Evolutionary conservation across 2,329 filamentous ascomycete genomes (phyloP).

Genomic region (Fusarium caatingaense): DNA sequence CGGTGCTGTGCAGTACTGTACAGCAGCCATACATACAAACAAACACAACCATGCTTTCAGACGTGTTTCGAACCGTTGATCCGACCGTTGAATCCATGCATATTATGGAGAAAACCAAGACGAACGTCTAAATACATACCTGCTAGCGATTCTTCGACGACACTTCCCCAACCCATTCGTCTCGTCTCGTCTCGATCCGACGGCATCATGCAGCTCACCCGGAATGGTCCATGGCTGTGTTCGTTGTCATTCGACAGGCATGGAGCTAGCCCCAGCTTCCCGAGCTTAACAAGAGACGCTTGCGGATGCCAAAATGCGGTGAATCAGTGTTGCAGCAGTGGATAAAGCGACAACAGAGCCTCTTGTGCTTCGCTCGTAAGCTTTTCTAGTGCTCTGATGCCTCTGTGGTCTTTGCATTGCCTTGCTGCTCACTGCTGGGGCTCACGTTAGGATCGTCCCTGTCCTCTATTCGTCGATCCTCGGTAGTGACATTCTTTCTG

Average conservation of each 20-base stretch:
- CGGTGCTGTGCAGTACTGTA: not conserved
- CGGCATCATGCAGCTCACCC: slow-evolving; percentile 42
- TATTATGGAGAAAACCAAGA: not conserved
- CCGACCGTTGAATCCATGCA: not conserved
- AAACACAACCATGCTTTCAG: not conserved
- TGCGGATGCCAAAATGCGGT: slow-evolving; percentile 48
- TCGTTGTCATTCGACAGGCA: slow-evolving; percentile 35
- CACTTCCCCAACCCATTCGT: slow-evolving; percentile 34
- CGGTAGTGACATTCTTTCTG: slow-evolving; percentile 34
- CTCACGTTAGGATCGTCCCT: slow-evolving; percentile 23
- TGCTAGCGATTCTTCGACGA: slow-evolving; percentile 5
- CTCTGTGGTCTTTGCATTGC: slow-evolving; percentile 19
- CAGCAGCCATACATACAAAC: not conserved
- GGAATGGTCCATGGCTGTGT: slow-evolving; percentile 37
- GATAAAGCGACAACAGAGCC: slow-evolving; percentile 30
- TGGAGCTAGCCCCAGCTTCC: slow-evolving; percentile 34
- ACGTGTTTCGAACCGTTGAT: not conserved
- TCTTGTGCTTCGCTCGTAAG: slow-evolving; percentile 27
- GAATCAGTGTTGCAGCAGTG: slow-evolving; percentile 39
- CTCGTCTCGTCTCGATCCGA: slow-evolving; percentile 33
- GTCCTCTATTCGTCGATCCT: slow-evolving; percentile 39
- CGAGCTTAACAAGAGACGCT: slow-evolving; percentile 38
- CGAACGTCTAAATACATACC: not conserved
- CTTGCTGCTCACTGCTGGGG: slow-evolving; percentile 20
- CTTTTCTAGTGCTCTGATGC: slow-evolving; percentile 16